Conservation (phyloP, 1,284 basidiomycete genomes). For the Melampsora larici-populina region DNA sequence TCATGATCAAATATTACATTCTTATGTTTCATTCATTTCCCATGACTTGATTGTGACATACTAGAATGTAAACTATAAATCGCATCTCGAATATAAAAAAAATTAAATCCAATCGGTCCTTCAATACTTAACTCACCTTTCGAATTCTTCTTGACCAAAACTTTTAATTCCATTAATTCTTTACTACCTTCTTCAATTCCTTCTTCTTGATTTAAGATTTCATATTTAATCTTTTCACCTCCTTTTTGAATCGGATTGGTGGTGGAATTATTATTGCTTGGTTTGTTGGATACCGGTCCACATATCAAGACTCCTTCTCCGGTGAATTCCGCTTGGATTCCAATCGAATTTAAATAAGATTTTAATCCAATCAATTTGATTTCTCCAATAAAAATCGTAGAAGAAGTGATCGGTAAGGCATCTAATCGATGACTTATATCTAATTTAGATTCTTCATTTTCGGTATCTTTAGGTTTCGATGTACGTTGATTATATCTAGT, state of each 20-base stretch:
- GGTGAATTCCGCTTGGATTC: constrained; percentile 82
- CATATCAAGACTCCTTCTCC: constrained; percentile 95
- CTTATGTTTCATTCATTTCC: constrained; percentile 1
- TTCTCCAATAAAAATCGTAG: constrained; percentile 92
- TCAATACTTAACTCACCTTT: constrained; percentile 80
- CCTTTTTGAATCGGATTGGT: constrained; percentile 22
- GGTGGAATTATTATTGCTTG: constrained; percentile 15
- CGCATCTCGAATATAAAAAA: constrained; percentile 78
- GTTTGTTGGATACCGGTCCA: constrained; percentile 56
- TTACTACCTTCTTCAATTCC: constrained; percentile 45
- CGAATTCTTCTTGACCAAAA: constrained; percentile 80
- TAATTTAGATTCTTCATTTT: background rate
- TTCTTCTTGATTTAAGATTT: constrained; percentile 58
- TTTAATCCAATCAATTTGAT: constrained; percentile 83
- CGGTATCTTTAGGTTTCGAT: constrained; percentile 5
- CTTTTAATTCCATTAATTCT: constrained; percentile 63
- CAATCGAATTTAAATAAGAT: constrained; percentile 66
- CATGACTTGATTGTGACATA: background rate
- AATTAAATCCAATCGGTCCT: constrained; percentile 79
- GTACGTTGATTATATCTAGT: too few species aligned
- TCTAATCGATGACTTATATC: background rate
- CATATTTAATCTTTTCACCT: constrained; percentile 53
- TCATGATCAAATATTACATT: too few species aligned
- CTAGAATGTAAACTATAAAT: constrained; percentile 75
- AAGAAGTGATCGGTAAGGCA: constrained; percentile 59